A percentile compares a stretch with the other conserved stretches of the same genome.
These are phyloP conservation scores for Colletotrichum truncatum DNA, from an alignment of 2,329 filamentous ascomycete species.

Conservation along the genomic window DNA sequence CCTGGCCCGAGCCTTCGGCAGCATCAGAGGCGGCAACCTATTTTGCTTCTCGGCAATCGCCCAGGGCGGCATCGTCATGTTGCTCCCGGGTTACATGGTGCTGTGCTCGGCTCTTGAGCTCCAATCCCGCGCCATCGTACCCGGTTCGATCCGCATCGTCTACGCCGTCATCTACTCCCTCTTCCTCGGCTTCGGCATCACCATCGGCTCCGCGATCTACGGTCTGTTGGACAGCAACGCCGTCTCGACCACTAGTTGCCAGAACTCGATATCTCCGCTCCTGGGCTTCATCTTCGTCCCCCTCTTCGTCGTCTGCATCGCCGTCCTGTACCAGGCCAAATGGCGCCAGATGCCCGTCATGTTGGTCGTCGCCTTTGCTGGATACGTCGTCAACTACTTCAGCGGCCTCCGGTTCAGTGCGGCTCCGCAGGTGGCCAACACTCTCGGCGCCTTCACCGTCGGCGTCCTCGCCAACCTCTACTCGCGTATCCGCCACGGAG, in stretches of 20 bases:
- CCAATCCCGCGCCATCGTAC: conserved; percentile 74
- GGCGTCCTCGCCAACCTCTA: conserved; percentile 83
- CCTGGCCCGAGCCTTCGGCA: conserved; percentile 69
- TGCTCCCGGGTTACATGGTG: conserved; percentile 73
- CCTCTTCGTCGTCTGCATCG: conserved; percentile 76
- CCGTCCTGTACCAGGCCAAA: conserved; percentile 82
- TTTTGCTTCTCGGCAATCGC: conserved; percentile 75
- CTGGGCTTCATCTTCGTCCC: conserved; percentile 77
- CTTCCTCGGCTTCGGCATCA: conserved; percentile 78
- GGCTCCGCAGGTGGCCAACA: conserved; percentile 80
- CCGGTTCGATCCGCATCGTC: conserved; percentile 77
- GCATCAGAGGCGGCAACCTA: conserved; percentile 57
- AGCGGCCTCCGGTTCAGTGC: conserved; percentile 70
- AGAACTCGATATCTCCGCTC: conserved; percentile 50
- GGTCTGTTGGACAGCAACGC: conserved; percentile 67
- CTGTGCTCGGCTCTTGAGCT: conserved; percentile 66
- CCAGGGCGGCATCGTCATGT: conserved; percentile 72
- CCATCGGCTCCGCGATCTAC: conserved; percentile 71
- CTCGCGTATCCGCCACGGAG: conserved; percentile 65
- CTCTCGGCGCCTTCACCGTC: conserved; percentile 78
- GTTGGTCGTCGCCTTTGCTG: conserved; percentile 76
- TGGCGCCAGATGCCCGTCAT: conserved; percentile 84
- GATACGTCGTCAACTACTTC: conserved; percentile 82
- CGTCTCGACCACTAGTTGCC: conserved; percentile 52
- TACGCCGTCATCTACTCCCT: conserved; percentile 80